A percentile compares a stretch with the other conserved stretches of the same genome.
Conservation (phyloP, 2,329 filamentous ascomycete species). For the Aspergillus proliferans region DNA sequence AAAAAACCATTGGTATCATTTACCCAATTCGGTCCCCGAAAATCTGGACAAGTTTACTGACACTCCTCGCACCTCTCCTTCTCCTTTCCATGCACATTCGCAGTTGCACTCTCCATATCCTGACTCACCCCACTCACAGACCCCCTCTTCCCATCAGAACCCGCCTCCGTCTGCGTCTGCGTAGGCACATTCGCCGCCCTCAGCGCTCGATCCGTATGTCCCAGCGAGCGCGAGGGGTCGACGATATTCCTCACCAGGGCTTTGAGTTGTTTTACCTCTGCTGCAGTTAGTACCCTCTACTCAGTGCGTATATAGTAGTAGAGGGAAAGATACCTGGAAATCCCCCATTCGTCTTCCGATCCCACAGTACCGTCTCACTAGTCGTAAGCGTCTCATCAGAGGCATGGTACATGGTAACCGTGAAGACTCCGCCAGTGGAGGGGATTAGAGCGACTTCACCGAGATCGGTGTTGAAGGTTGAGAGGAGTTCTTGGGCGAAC, state of each 20-base stretch:
- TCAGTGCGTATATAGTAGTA: no score
- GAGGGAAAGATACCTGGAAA: constrained; percentile 59
- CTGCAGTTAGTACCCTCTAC: neutral
- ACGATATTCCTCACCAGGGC: constrained; percentile 74
- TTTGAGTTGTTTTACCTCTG: constrained; percentile 85
- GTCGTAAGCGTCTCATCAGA: constrained; percentile 21
- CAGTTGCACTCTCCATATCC: neutral
- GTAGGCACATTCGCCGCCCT: constrained; percentile 7
- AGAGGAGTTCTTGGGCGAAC: constrained; percentile 92
- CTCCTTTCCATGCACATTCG: constrained; percentile 6
- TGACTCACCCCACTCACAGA: neutral
- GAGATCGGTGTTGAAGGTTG: constrained; percentile 76
- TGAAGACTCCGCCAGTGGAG: constrained; percentile 75
- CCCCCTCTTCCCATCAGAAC: constrained; percentile 31
- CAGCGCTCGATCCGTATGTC: constrained; percentile 65
- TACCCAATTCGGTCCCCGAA: no score
- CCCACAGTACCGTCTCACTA: constrained; percentile 65
- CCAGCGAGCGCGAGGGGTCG: constrained; percentile 69
- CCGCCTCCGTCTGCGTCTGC: constrained; percentile 15
- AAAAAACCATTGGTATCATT: no score
- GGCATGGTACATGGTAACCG: constrained; percentile 55
- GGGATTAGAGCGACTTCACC: constrained; percentile 87
- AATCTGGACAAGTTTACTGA: constrained; percentile 4
- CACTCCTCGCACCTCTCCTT: constrained; percentile 23
- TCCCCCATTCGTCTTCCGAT: constrained; percentile 76